phyloP scores from a whole-genome alignment of 108 stramenopile species.

The Nannochloropsis gaditana region DNA sequence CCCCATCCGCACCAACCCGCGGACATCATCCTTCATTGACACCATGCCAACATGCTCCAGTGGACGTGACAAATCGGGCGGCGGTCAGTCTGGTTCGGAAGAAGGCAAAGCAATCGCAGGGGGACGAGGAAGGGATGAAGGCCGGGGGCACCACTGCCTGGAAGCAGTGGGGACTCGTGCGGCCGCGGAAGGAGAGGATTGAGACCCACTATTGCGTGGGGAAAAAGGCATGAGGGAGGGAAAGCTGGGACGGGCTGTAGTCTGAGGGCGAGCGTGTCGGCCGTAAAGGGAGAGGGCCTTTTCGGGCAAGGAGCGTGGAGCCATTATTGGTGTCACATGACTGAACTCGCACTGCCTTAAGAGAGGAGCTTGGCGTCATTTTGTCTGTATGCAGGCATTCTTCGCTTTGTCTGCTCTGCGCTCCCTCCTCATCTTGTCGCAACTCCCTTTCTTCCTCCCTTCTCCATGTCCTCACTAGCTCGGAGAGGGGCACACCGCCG shows the following conservation, averaged over 20 bases:
- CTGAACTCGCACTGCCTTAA: too few species aligned
- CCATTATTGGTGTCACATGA: not conserved
- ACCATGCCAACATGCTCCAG: not conserved
- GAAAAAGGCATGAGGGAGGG: conserved; percentile 19
- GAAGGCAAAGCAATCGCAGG: not conserved
- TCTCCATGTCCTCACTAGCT: not conserved
- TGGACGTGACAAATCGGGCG: not conserved
- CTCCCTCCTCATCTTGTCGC: too few species aligned
- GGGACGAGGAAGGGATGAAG: not conserved
- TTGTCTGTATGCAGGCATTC: too few species aligned
- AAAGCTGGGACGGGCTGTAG: not conserved
- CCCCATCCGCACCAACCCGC: not conserved
- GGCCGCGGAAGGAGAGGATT: conserved; percentile 13
- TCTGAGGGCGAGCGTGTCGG: not conserved
- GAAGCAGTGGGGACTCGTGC: conserved; percentile 5
- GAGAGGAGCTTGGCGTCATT: too few species aligned
- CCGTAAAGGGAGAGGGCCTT: not conserved
- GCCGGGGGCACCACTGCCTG: not conserved
- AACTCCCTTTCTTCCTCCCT: not conserved
- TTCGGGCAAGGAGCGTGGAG: not conserved
- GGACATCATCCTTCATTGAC: not conserved
- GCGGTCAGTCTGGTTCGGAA: conserved; percentile 15
- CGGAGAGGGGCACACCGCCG: conserved; percentile 11
- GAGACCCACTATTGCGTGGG: conserved; percentile 8
- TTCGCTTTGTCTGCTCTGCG: too few species aligned